Evolutionary conservation across 2,329 filamentous ascomycete species (phyloP).

Genomic region (Ascochyta clinopodiicola): DNA sequence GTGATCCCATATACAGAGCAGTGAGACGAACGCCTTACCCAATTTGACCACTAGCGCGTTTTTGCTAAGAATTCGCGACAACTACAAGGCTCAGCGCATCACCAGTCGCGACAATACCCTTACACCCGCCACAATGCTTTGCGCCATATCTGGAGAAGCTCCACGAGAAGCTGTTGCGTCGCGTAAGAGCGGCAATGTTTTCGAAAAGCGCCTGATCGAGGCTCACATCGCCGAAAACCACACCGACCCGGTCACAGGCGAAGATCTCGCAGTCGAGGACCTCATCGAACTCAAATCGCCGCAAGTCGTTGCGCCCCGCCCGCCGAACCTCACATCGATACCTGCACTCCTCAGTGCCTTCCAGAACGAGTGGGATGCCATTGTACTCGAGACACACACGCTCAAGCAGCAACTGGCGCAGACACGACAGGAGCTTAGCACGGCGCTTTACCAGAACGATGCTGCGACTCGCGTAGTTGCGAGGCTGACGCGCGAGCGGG

Average conservation of each 20-base stretch:
- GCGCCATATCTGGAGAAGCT: slow-evolving; percentile 90
- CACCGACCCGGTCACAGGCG: slow-evolving; percentile 88
- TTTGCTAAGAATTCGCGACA: slow-evolving; percentile 17
- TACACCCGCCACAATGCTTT: slow-evolving; percentile 40
- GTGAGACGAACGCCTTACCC: neutral
- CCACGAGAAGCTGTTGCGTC: slow-evolving; percentile 95
- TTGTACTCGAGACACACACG: slow-evolving; percentile 90
- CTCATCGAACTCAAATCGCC: slow-evolving; percentile 85
- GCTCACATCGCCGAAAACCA: slow-evolving; percentile 93
- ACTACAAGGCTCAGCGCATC: slow-evolving; percentile 7
- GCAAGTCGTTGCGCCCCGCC: slow-evolving; percentile 83
- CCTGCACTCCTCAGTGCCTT: slow-evolving; percentile 92
- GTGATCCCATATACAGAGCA: neutral
- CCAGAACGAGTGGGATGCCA: slow-evolving; percentile 97
- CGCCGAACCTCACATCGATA: slow-evolving; percentile 93
- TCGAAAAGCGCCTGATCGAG: slow-evolving; percentile 94
- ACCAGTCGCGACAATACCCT: slow-evolving; percentile 5
- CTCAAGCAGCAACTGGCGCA: slow-evolving; percentile 87
- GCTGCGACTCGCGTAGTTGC: slow-evolving; percentile 96
- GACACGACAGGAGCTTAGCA: slow-evolving; percentile 90
- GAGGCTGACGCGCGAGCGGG: slow-evolving; percentile 84
- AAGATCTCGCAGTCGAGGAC: slow-evolving; percentile 83
- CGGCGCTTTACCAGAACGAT: slow-evolving; percentile 95
- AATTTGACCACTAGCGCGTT: slow-evolving; percentile 7
- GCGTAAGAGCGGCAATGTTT: slow-evolving; percentile 90